phyloP scores from a whole-genome alignment of 805 yeast genomes.

The Kodamaea jinghongensis region DNA sequence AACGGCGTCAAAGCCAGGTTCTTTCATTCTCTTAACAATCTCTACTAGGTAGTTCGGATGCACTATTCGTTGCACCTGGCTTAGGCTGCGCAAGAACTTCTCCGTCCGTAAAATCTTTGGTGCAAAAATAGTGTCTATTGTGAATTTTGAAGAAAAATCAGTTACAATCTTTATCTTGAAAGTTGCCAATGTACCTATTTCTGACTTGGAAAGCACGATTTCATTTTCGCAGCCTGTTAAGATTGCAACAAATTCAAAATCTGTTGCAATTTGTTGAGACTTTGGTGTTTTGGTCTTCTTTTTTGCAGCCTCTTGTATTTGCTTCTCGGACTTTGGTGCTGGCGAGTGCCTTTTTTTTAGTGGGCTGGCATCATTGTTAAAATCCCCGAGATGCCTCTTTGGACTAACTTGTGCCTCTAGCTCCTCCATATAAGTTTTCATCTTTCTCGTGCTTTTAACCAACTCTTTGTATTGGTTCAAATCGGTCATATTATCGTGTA shows the following conservation, averaged over 20 bases:
- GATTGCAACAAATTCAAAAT: constrained; percentile 47
- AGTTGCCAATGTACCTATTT: constrained; percentile 39
- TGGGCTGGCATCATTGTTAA: constrained; percentile 9
- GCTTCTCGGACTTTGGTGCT: constrained; percentile 14
- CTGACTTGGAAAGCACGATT: constrained; percentile 38
- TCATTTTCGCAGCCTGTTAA: constrained; percentile 64
- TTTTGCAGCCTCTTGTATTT: not conserved
- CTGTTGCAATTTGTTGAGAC: constrained; percentile 9
- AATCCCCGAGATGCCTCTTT: constrained; percentile 2
- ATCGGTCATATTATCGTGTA: constrained; percentile 68
- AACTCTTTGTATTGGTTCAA: constrained; percentile 59
- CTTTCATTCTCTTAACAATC: constrained; percentile 26
- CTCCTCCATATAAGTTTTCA: constrained; percentile 35
- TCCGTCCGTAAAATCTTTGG: constrained; percentile 84
- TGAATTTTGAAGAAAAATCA: constrained; percentile 40
- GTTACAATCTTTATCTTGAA: constrained; percentile 57
- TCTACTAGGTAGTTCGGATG: constrained; percentile 55
- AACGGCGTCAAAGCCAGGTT: constrained; percentile 4
- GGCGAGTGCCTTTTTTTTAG: constrained; percentile 10
- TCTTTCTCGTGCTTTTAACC: constrained; percentile 42
- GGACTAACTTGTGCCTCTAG: constrained; percentile 21
- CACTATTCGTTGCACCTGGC: constrained; percentile 52
- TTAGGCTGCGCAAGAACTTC: constrained; percentile 72
- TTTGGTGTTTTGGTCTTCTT: not conserved
- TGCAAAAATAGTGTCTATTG: constrained; percentile 57